Percentiles rank a stretch among this genome's conserved stretches.
These are phyloP conservation scores for Neolentinus lepideus DNA, from an alignment of 1,284 basidiomycete species.

Conservation along the genomic window DNA sequence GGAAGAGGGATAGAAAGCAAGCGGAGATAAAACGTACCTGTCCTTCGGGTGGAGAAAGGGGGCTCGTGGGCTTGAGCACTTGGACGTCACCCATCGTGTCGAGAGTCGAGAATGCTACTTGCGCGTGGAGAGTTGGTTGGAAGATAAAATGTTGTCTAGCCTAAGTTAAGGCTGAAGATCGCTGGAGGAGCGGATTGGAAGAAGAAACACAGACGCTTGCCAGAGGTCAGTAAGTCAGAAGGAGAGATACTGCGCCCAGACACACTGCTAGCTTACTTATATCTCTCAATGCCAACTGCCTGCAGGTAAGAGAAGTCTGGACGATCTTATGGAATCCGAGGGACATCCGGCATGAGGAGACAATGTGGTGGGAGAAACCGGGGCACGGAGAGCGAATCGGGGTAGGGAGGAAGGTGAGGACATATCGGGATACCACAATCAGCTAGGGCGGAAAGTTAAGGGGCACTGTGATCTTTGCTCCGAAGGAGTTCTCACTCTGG, in stretches of 20 bases:
- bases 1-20: neutral
- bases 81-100: neutral
- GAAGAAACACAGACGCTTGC: too few relatives aligned
- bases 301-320: neutral
- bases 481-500: neutral
- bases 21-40: neutral
- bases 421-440: neutral
- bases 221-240: too few relatives aligned
- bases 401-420: neutral
- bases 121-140: too few relatives aligned
- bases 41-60: neutral
- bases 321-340: neutral
- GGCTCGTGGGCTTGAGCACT: neutral
- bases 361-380: neutral
- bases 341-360: neutral
- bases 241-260: too few relatives aligned
- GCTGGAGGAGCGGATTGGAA: too few relatives aligned
- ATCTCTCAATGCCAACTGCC: too few relatives aligned
- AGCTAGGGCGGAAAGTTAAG: neutral
- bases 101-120: neutral
- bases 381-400: neutral
- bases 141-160: too few relatives aligned
- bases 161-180: too few relatives aligned
- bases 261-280: too few relatives aligned
- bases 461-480: neutral